These are phyloP conservation scores for Aspergillus hortae DNA, from an alignment of 2,329 filamentous ascomycete species.

Conservation along the genomic window DNA sequence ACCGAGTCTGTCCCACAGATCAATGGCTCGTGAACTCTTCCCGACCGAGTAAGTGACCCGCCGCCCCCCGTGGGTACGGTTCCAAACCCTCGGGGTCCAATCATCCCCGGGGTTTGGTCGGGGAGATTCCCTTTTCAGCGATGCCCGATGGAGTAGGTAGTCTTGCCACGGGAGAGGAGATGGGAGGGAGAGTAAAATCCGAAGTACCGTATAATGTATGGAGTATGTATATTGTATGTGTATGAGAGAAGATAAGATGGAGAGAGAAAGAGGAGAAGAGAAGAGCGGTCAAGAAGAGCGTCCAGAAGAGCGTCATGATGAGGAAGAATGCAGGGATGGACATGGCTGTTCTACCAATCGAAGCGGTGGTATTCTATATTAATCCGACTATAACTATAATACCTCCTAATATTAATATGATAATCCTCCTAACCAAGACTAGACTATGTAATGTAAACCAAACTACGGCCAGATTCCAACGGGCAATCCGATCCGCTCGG, in stretches of 20 bases:
- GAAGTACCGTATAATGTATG: neutral
- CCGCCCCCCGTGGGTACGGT: neutral
- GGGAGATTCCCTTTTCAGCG: neutral
- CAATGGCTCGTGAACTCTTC: slow-evolving; percentile 17
- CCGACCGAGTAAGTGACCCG: slow-evolving; percentile 8
- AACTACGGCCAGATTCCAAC: too few species aligned
- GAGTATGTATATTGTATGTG: too few species aligned
- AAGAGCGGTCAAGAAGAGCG: slow-evolving; percentile 17
- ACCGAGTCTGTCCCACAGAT: neutral
- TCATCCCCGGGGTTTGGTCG: neutral
- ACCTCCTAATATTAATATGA: neutral
- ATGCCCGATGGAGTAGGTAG: neutral
- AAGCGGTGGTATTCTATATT: neutral
- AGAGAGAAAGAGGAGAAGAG: neutral
- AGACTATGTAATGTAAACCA: too few species aligned
- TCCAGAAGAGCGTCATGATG: slow-evolving; percentile 2
- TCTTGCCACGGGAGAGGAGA: neutral
- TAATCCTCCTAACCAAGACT: too few species aligned
- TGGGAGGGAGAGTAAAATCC: neutral
- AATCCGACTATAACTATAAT: neutral
- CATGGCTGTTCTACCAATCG: neutral
- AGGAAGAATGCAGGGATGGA: neutral
- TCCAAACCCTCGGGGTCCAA: neutral
- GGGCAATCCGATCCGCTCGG: too few species aligned
- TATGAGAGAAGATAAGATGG: too few species aligned